Evolutionary conservation across 2,329 filamentous ascomycete genomes (phyloP), one percentile per base, ranked within the genome.

Genomic region (Setomelanomma holmii): DNA sequence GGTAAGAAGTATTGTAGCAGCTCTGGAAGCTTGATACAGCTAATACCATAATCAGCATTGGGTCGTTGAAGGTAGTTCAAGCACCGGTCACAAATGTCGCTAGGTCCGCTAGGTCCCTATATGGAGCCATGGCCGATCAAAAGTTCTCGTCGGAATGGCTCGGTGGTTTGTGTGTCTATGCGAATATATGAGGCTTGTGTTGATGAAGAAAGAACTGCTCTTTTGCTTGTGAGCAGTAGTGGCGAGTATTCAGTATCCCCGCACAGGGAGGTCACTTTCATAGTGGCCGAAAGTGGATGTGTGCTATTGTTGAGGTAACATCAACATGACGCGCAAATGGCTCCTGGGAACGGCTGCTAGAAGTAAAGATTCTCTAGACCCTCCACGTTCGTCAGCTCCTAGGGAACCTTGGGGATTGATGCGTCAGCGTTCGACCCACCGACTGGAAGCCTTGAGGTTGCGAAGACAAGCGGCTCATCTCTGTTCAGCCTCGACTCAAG

Each of bases 1-100:
- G 79, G 79, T 17, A 81, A 62, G 55, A 81, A 81, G 42, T 74
- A 76, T 11, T 66, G 55, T 4, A 75, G 65, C 33, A 80, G 65
- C 33, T 80, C 78, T 10, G 75, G 69, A 33, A 81, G 70, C 56
- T 79, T 80, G 27, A 78, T 75, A 24, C 79, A 81, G 2, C 71
- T 73, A 39, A 81, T 72, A 40, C 74, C 77, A 49, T 75, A 75
- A 53, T 72, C 63, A 53, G 75, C 68, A 65, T 76, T 68, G 49
- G 72, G 55, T 30, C 73, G 65, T 58, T 74, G 62, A 49, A 73
- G 58, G 16, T 74, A 73, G 56, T 77, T 77, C 43, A 68, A 39
- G 54, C 73, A 76, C 43, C 75, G 70, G 45, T 74, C 68, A 51
- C 75, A 77, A n/a, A 60, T 67, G 5, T 71, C 67, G 35, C 75